Evolutionary conservation across 306 rosid species (phyloP), one percentile per base, ranked within the genome.

Genomic region (Fragaria iinumae): DNA sequence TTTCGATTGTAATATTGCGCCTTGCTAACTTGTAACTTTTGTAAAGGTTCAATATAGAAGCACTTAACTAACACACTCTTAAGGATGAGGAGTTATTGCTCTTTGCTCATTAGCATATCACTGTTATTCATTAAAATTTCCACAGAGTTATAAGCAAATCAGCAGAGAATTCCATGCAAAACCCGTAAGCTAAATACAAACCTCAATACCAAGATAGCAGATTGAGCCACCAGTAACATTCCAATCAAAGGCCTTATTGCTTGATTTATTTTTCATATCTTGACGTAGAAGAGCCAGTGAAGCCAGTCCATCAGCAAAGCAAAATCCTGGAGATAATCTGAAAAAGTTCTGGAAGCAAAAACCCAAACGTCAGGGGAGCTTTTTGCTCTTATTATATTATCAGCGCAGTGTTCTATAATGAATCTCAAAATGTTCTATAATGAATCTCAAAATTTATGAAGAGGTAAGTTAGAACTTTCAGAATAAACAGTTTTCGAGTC

Each of bases 301-400:
- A 52, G 96, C 97, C 71, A 95, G 93, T 65, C 97, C 99, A n/a
- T 92, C 99, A 82, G 97, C 96, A 83, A 95, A 92, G 86, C 97
- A 95, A 89, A 95, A 95, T 79, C 96, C 99, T 72, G 97, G 99
- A 77, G 91, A 90, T 83, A 95, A 87, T 86, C 98, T 92, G 88
- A 95, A 92, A 78, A 92, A 89, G 72, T 90, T 92, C 97, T 92
- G 98, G 78, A 73, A 82, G 50, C 73, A 62, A 39, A 84, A 55
- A 89, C 63, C 49, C 45, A 75, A 48, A 80, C 71, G 76, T 76
- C 62, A 85, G 83, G 59, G 38, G 64, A 52, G 62, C 71, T 63
- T 41, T 63, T 39, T 65, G 77, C 34, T 68, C 73, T 29, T 65
- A 73, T 73, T 80, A 60, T 11, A 4, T 62, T 27, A 67, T 34